These are phyloP conservation scores for Fusarium caatingaense DNA, from an alignment of 2,329 filamentous ascomycete species.

Conservation along the genomic window DNA sequence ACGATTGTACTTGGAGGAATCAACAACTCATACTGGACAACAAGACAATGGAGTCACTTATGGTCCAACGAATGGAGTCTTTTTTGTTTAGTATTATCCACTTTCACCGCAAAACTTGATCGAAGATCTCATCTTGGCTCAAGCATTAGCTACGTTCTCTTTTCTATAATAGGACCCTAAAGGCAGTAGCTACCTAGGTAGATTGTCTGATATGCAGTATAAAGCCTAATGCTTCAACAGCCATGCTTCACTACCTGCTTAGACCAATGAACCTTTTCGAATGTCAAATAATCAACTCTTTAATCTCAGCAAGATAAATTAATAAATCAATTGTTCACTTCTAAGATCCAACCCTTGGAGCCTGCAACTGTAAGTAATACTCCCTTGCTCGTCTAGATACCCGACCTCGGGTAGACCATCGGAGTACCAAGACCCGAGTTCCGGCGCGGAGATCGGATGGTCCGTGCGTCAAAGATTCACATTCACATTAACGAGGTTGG, in stretches of 20 bases:
- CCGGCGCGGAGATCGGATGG: conserved; percentile 38
- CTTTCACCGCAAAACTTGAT: background rate
- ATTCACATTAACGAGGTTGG: conserved; percentile 39
- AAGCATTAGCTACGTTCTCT: background rate
- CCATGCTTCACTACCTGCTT: background rate
- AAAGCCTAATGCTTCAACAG: background rate
- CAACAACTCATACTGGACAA: conserved; percentile 4
- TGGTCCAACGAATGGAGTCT: background rate
- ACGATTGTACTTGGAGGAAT: background rate
- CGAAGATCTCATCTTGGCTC: background rate
- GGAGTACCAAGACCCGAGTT: conserved; percentile 32
- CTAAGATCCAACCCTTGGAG: background rate
- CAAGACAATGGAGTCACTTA: background rate
- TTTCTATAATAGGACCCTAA: background rate
- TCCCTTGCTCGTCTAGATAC: conserved; percentile 25
- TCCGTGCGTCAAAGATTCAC: conserved; percentile 36
- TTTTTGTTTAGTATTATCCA: background rate
- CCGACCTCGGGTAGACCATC: conserved; percentile 29
- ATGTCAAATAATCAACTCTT: background rate
- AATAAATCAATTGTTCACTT: background rate
- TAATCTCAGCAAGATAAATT: background rate
- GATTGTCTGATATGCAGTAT: background rate
- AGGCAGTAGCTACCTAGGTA: background rate
- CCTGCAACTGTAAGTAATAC: background rate
- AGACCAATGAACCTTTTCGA: background rate